These are phyloP conservation scores for Silybum marianum DNA, from an alignment of 129 eudicot genomes.

Conservation along the genomic window DNA sequence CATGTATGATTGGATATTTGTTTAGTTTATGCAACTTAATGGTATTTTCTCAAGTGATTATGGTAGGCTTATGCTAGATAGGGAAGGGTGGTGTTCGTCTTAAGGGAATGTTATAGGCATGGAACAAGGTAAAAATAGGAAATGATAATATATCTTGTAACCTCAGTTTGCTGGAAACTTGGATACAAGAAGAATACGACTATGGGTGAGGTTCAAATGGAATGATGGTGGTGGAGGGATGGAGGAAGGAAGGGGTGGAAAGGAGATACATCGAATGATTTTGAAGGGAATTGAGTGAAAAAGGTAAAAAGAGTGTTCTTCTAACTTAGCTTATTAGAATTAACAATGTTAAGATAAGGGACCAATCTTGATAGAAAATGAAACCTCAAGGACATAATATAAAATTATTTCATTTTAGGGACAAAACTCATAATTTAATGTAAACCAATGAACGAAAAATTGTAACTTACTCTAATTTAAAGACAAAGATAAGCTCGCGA, in stretches of 20 bases:
- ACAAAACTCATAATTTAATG: background rate
- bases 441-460: background rate
- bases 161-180: background rate
- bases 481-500: background rate
- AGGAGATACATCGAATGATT: background rate
- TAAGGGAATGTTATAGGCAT: background rate
- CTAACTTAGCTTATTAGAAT: background rate
- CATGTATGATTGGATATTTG: background rate
- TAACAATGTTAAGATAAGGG: background rate
- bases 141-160: background rate
- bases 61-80: background rate
- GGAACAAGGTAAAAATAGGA: background rate
- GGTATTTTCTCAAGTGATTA: background rate
- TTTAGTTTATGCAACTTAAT: background rate
- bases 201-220: background rate
- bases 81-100: background rate
- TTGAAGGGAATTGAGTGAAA: background rate
- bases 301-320: background rate
- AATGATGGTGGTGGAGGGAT: background rate
- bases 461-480: background rate
- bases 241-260: background rate
- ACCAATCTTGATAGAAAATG: background rate
- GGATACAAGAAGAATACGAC: background rate
- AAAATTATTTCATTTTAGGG: background rate
- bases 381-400: background rate